Evolutionary conservation across 2,329 filamentous ascomycete species (phyloP).

Genomic region (Paramyrothecium sp.): DNA sequence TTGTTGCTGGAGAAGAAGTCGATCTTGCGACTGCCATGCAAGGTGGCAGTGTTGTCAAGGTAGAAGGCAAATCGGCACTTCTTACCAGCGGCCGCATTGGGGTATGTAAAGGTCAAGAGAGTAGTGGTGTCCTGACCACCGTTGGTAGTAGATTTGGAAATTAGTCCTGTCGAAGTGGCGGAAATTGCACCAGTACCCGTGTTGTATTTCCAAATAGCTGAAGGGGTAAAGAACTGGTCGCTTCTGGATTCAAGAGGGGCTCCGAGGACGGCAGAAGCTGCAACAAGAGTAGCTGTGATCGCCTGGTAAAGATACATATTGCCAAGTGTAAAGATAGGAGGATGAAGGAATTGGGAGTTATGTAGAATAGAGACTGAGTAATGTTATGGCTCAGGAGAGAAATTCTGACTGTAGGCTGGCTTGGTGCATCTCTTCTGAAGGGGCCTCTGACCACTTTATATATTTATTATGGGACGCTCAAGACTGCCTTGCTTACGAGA

Average conservation of each 20-base stretch:
- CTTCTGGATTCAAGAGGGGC: constrained; percentile 13
- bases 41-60: constrained; percentile 14
- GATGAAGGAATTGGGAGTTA: no score
- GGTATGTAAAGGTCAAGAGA: constrained; percentile 25
- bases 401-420: no score
- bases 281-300: constrained; percentile 13
- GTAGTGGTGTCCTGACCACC: constrained; percentile 22
- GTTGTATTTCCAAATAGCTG: constrained; percentile 19
- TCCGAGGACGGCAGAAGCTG: constrained; percentile 15
- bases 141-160: constrained; percentile 19
- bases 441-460: no score
- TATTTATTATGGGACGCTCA: no score
- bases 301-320: constrained; percentile 3
- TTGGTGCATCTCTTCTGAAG: no score
- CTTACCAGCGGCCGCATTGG: constrained; percentile 13
- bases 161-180: constrained; percentile 6
- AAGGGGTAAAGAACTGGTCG: constrained; percentile 16
- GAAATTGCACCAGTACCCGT: constrained; percentile 18
- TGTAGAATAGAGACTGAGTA: no score
- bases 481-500: no score
- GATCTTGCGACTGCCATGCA: constrained; percentile 20
- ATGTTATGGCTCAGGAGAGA: no score
- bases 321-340: neutral
- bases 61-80: constrained; percentile 24
- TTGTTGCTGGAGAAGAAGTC: constrained; percentile 22